Evolutionary conservation across 164 flowering plant species (phyloP).

Genomic region (Echeveria elegans): DNA sequence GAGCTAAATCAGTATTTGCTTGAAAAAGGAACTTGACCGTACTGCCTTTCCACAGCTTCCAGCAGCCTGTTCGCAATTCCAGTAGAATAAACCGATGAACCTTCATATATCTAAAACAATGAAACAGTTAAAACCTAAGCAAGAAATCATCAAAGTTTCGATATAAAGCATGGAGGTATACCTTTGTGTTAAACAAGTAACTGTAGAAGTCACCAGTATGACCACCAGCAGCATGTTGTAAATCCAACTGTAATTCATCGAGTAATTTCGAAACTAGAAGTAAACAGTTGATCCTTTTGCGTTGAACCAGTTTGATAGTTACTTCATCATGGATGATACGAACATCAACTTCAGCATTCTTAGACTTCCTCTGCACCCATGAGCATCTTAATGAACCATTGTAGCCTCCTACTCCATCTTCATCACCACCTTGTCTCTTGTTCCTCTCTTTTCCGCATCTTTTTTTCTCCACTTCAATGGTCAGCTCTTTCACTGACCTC

Average conservation of each 20-base stretch:
- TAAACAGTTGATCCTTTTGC: slow-evolving; percentile 70
- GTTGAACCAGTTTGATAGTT: slow-evolving; percentile 72
- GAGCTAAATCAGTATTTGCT: slow-evolving; percentile 1
- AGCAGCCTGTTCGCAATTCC: slow-evolving; percentile 81
- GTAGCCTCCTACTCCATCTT: slow-evolving; percentile 31
- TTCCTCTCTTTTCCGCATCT: slow-evolving; percentile 48
- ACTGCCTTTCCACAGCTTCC: slow-evolving; percentile 63
- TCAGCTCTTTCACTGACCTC: slow-evolving; percentile 65
- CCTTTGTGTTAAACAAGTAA: slow-evolving; percentile 90
- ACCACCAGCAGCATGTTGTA: slow-evolving; percentile 92
- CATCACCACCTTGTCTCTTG: slow-evolving; percentile 50
- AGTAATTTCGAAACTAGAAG: slow-evolving; percentile 70
- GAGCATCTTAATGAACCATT: slow-evolving; percentile 62
- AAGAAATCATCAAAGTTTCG: too few species aligned
- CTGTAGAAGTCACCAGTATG: slow-evolving; percentile 74
- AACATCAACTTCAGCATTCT: slow-evolving; percentile 85
- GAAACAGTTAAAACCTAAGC: background rate
- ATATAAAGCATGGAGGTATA: too few species aligned
- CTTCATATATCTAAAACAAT: slow-evolving; percentile 67
- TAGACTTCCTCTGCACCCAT: slow-evolving; percentile 86
- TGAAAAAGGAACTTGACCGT: slow-evolving; percentile 27
- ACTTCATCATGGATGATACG: slow-evolving; percentile 86
- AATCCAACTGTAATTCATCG: slow-evolving; percentile 79
- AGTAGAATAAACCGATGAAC: slow-evolving; percentile 78
- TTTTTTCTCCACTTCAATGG: slow-evolving; percentile 66